Evolutionary conservation across 1,284 basidiomycete genomes (phyloP).

Genomic region (Phenoliferia sp.): DNA sequence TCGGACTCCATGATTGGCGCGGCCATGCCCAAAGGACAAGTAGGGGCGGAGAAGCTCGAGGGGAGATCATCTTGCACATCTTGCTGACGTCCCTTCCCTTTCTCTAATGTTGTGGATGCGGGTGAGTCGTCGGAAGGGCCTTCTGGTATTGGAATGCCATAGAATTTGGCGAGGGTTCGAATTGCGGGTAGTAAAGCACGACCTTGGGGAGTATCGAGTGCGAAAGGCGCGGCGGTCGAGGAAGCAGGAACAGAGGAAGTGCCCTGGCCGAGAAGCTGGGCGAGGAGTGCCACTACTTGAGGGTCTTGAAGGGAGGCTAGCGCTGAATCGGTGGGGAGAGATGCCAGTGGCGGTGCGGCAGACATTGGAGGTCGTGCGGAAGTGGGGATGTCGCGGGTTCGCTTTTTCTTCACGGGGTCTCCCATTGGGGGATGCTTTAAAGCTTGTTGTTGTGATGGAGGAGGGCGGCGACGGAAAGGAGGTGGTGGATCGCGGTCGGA

Average conservation of each 20-base stretch:
- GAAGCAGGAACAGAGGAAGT: neutral
- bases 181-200: constrained; percentile 4
- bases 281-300: constrained; percentile 18
- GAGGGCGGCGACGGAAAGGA: neutral
- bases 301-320: constrained; percentile 13
- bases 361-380: neutral
- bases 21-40: too few species aligned
- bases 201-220: neutral
- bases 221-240: neutral
- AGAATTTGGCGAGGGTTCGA: constrained; percentile 23
- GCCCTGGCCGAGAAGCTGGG: constrained; percentile 13
- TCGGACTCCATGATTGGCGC: too few species aligned
- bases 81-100: neutral
- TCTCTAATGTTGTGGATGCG: neutral
- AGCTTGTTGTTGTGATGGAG: neutral
- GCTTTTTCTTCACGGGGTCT: constrained; percentile 30
- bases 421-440: neutral
- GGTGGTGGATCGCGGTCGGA: constrained; percentile 10
- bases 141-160: constrained; percentile 8
- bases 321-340: neutral
- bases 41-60: neutral
- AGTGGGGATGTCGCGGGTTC: constrained; percentile 9
- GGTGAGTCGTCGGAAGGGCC: neutral
- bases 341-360: neutral
- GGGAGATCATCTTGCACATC: neutral